phyloP scores from a whole-genome alignment of 768 basidiomycete genomes.

The Rhizopogon roseolus region DNA sequence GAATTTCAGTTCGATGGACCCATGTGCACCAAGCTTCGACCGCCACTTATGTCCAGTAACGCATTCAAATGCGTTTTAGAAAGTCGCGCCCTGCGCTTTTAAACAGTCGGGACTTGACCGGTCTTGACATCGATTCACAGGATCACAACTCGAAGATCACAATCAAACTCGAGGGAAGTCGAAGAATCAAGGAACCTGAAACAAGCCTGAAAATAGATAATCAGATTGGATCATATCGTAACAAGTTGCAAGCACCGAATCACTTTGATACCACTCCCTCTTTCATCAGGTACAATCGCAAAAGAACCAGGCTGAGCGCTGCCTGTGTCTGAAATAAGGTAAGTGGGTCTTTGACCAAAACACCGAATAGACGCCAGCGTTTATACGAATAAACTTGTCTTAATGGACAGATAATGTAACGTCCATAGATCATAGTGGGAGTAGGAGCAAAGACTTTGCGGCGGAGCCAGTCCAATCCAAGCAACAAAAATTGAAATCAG shows the following conservation, averaged over 20 bases:
- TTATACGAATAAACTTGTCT: neutral
- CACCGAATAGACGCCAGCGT: neutral
- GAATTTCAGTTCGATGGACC: constrained; percentile 13
- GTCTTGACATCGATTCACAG: neutral
- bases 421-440: too few species aligned
- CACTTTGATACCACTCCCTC: neutral
- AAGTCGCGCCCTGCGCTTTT: neutral
- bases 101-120: neutral
- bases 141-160: neutral
- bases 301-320: neutral
- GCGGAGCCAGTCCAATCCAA: too few species aligned
- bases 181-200: neutral
- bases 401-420: too few species aligned
- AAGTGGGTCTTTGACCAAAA: neutral
- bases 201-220: neutral
- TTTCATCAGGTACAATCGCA: neutral
- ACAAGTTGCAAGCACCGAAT: neutral
- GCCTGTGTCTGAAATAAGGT: neutral
- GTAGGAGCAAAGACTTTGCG: too few species aligned
- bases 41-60: too few species aligned
- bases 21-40: neutral
- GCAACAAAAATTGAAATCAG: too few species aligned
- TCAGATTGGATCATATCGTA: neutral
- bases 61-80: neutral
- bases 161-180: neutral